Evolutionary conservation across 768 basidiomycete species (phyloP).

Genomic region (Amyloporia xantha): DNA sequence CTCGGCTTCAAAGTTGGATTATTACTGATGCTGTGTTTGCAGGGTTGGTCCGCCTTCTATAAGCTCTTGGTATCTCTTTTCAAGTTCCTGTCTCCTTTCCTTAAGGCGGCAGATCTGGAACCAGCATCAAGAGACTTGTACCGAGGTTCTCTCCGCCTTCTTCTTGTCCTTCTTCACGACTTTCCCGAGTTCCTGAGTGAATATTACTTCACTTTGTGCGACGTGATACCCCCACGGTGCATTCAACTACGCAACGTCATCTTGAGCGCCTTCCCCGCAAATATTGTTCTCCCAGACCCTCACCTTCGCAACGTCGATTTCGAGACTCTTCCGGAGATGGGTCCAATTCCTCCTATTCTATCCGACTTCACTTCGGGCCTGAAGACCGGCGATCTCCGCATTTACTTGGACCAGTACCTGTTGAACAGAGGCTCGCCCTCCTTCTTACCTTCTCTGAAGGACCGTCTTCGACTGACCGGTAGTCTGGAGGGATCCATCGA

Average conservation of each 20-base stretch:
- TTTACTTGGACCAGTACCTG: slow-evolving; percentile 79
- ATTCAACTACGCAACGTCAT: slow-evolving; percentile 96
- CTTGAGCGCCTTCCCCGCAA: slow-evolving; percentile 88
- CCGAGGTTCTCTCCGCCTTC: slow-evolving; percentile 81
- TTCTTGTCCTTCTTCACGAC: slow-evolving; percentile 94
- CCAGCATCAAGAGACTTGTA: slow-evolving; percentile 81
- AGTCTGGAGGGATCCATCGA: slow-evolving; percentile 43
- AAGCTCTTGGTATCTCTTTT: slow-evolving; percentile 89
- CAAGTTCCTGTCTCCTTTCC: slow-evolving; percentile 90
- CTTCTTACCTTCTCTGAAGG: slow-evolving; percentile 73
- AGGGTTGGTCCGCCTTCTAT: slow-evolving; percentile 97
- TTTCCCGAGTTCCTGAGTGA: slow-evolving; percentile 98
- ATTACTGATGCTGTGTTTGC: slow-evolving; percentile 3
- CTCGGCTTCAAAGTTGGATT: not conserved
- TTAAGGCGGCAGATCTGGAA: slow-evolving; percentile 76
- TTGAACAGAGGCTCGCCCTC: slow-evolving; percentile 66
- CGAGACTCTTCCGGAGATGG: slow-evolving; percentile 82
- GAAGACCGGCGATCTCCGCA: slow-evolving; percentile 72
- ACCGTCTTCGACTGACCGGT: slow-evolving; percentile 53
- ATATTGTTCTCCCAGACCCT: slow-evolving; percentile 78
- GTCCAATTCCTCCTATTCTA: slow-evolving; percentile 83
- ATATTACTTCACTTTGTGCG: slow-evolving; percentile 94
- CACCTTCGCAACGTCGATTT: slow-evolving; percentile 69
- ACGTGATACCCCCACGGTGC: slow-evolving; percentile 87
- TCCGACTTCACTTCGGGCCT: slow-evolving; percentile 87